These are phyloP conservation scores for Sinapis alba DNA, from an alignment of 441 rosid genomes.

Conservation along the genomic window DNA sequence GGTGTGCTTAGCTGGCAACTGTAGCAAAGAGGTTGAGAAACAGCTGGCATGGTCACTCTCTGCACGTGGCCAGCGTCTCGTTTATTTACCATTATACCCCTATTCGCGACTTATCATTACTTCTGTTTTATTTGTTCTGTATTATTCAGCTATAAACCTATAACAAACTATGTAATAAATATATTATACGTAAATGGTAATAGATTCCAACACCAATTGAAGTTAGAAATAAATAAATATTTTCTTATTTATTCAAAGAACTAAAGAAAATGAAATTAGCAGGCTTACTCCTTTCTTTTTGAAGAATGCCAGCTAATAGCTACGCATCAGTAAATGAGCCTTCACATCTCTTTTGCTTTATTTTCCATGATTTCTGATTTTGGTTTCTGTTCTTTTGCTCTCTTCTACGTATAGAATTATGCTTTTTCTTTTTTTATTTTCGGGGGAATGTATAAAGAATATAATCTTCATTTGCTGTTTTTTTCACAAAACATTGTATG, in stretches of 20 bases:
- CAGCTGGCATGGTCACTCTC: conserved; percentile 42
- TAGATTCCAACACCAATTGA: not conserved
- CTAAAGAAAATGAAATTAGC: not conserved
- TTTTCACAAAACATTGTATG: not conserved
- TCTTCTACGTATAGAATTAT: not conserved
- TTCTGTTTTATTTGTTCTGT: conserved; percentile 8
- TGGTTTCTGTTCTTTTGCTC: conserved; percentile 4
- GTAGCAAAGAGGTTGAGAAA: conserved; percentile 27
- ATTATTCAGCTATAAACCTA: not conserved
- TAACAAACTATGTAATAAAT: not conserved
- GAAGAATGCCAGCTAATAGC: conserved; percentile 19
- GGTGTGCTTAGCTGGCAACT: conserved; percentile 43
- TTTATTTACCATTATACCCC: conserved; percentile 14
- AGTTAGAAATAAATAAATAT: not conserved
- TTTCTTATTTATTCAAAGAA: not conserved
- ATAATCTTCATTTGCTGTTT: not conserved
- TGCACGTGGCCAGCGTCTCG: conserved; percentile 32
- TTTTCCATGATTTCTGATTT: conserved; percentile 1
- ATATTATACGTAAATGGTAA: not conserved
- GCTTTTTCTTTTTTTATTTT: not conserved
- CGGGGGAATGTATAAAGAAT: not conserved
- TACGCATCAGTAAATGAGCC: conserved; percentile 30
- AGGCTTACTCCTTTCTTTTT: conserved; percentile 21
- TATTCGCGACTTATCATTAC: not conserved
- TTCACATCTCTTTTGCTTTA: conserved; percentile 25